phyloP scores from a whole-genome alignment of 2,329 filamentous ascomycete species.

The Exophiala dermatitidis region DNA sequence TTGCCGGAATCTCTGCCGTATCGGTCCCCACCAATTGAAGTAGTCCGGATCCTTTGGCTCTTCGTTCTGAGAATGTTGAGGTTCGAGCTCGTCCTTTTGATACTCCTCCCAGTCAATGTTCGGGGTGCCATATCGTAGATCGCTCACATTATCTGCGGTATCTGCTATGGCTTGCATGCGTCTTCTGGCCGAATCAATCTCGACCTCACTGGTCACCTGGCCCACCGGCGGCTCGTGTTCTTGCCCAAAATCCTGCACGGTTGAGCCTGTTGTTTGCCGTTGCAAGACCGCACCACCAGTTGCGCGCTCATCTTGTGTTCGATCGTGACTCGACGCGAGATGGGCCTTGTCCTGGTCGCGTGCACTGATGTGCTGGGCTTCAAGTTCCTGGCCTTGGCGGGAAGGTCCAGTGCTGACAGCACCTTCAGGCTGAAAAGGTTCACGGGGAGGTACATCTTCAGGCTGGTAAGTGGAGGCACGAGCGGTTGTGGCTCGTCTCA shows the following conservation, averaged over 20 bases:
- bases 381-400: neutral
- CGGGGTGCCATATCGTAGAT: neutral
- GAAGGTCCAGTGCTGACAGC: neutral
- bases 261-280: neutral
- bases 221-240: neutral
- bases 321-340: neutral
- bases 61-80: neutral
- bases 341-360: conserved; percentile 4
- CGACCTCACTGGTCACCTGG: conserved; percentile 2
- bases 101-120: conserved; percentile 18
- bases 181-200: conserved; percentile 6
- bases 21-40: conserved; percentile 29
- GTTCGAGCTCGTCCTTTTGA: neutral
- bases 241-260: neutral
- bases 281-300: neutral
- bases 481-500: conserved; percentile 13
- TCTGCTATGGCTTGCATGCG: conserved; percentile 12
- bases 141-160: conserved; percentile 7
- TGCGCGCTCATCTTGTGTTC: too few relatives aligned
- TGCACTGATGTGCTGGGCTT: conserved; percentile 12
- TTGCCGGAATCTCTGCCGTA: conserved; percentile 28
- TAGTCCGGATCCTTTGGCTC: conserved; percentile 20
- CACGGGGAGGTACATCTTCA: neutral
- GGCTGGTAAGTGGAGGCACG: conserved; percentile 2
- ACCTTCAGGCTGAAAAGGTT: neutral